These are phyloP conservation scores for Auricularia cornea DNA, from an alignment of 768 basidiomycete species.

Conservation along the genomic window DNA sequence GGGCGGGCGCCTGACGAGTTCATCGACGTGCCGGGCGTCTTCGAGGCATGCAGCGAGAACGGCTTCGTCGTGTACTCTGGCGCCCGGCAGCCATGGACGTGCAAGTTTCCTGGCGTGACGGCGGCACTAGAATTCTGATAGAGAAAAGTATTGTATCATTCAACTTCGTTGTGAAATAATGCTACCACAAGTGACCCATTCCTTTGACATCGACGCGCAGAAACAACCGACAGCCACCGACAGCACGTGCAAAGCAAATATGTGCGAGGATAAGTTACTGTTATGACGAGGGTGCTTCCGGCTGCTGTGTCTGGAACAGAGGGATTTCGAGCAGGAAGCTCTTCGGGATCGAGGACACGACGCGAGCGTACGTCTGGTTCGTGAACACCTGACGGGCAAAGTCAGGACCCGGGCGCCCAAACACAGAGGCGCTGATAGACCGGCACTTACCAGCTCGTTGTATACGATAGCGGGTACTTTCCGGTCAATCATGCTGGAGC, in stretches of 20 bases:
- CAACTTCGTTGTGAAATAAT: too few species aligned
- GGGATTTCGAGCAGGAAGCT: conserved; percentile 29
- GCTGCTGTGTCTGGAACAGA: neutral
- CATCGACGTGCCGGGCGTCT: conserved; percentile 22
- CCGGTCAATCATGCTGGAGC: conserved; percentile 72
- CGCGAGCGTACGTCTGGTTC: conserved; percentile 79
- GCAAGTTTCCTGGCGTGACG: neutral
- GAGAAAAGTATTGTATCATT: too few species aligned
- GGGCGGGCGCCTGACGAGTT: neutral
- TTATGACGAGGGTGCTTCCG: too few species aligned
- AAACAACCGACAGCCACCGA: too few species aligned
- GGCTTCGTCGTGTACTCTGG: conserved; percentile 27
- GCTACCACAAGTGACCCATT: too few species aligned
- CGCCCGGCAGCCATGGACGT: neutral
- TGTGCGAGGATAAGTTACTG: too few species aligned
- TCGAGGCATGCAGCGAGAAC: conserved; percentile 47
- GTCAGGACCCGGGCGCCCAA: neutral
- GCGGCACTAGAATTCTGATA: neutral
- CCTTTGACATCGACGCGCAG: too few species aligned
- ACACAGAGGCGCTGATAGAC: neutral
- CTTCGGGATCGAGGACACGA: conserved; percentile 77
- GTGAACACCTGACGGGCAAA: conserved; percentile 62
- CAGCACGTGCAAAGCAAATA: too few species aligned
- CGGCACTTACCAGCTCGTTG: conserved; percentile 72
- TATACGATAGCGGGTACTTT: conserved; percentile 84